Percentiles rank a stretch among this genome's conserved stretches.
Evolutionary conservation across 2,329 filamentous ascomycete species (phyloP).

Genomic region (Diaporthe nobilis): DNA sequence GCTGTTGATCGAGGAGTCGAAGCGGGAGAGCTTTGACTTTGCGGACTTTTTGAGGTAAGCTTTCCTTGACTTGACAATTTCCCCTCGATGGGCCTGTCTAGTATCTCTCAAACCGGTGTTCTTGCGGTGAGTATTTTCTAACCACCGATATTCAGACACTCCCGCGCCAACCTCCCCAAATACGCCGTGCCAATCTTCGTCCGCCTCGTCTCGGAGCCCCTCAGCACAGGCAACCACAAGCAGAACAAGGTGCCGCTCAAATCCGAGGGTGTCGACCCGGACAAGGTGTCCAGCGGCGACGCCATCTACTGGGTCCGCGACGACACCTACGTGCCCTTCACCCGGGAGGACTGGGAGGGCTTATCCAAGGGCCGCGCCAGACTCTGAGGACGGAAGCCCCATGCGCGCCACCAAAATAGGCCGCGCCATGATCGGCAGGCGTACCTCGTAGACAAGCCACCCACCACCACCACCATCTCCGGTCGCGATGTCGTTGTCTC

Average conservation of each 20-base stretch:
- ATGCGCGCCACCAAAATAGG: too few species aligned
- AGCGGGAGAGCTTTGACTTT: constrained; percentile 69
- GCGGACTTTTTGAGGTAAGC: constrained; percentile 67
- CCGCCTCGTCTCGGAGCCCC: constrained; percentile 70
- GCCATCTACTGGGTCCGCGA: constrained; percentile 69
- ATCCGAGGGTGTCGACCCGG: constrained; percentile 75
- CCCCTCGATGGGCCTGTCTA: not conserved
- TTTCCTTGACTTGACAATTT: not conserved
- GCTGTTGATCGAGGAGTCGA: constrained; percentile 67
- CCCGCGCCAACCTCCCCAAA: constrained; percentile 72
- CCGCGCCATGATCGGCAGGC: not conserved
- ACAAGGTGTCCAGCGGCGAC: constrained; percentile 58
- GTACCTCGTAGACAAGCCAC: not conserved
- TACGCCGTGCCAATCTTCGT: constrained; percentile 85
- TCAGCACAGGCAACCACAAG: constrained; percentile 82
- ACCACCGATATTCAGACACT: constrained; percentile 56
- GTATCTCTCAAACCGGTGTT: not conserved
- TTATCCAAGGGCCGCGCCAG: constrained; percentile 48
- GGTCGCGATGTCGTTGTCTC: not conserved
- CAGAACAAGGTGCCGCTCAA: constrained; percentile 82
- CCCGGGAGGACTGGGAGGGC: constrained; percentile 69
- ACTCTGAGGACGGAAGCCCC: constrained; percentile 42
- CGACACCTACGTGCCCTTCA: constrained; percentile 72
- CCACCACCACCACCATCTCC: too few species aligned
- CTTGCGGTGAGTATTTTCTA: not conserved